Evolutionary conservation across 1,284 basidiomycete genomes (phyloP), one percentile per base, ranked within the genome.

Genomic region (Moesziomyces parantarcticus): DNA sequence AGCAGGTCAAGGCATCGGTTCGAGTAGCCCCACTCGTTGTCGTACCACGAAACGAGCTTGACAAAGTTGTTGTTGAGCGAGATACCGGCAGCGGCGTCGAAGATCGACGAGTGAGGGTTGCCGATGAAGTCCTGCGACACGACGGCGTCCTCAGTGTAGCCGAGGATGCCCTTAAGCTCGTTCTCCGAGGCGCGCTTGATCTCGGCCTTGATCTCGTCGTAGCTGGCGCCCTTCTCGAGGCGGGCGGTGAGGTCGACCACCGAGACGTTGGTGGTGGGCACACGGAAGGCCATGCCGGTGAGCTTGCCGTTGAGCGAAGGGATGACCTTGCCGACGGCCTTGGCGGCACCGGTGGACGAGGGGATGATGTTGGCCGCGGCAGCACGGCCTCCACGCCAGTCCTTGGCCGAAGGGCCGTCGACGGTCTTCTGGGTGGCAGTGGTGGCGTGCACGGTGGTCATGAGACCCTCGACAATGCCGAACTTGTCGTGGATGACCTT

Each of bases 361-460:
- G 96, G 96, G 85, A 99, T 99, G 87, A 99, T 98, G 91, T 99
- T 99, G 88, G 92, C 92, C 86, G 91, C 91, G 74, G 96, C 94
- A 81, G 91, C 90, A 88, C 96, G 97, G 81, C 96, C 96, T 85
- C 97, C 97, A 86, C 88, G 86, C 88, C 87, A 88, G 85, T 87
- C 86, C 85, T 87, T 86, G 83, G 64, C 68, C 44, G 77, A 82
- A 50, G 82, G 80, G 62, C 82, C 92, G 91, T 93, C 93, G 92
- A 98, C 96, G 78, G 96, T 98, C 91, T 98, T 99, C 88, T 99
- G 96, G 79, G 97, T 99, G 66, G 97, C 97, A 58, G 83, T 85
- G 71, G 85, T 86, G 51, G 85, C 91, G 86, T 99, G 96, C 79
- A 98, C 93, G 77, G 97, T 98, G 86, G 92, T 97, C 97, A 99